Conservation (phyloP, 208 protist genomes). For the Porcisia hertigi region DNA sequence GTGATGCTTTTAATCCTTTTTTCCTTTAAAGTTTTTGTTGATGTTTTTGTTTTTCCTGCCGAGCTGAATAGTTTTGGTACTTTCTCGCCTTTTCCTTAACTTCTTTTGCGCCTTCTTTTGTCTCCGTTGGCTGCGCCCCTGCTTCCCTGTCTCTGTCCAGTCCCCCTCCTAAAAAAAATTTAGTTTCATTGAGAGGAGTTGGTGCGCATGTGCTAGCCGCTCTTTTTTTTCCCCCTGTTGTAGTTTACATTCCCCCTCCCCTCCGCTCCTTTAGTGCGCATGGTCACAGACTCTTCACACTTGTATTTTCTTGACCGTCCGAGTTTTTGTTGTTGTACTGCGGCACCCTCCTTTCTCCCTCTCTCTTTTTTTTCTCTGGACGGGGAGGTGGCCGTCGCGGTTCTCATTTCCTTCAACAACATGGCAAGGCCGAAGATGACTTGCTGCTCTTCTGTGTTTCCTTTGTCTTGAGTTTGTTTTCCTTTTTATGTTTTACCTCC, state of each 20-base stretch:
- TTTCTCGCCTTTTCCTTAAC: not conserved
- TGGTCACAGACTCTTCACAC: too few species aligned
- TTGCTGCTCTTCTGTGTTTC: constrained; percentile 1
- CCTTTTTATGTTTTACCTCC: constrained; percentile 1
- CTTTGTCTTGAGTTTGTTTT: constrained; percentile 9
- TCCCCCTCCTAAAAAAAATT: not conserved
- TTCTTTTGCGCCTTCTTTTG: too few species aligned
- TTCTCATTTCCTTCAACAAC: too few species aligned
- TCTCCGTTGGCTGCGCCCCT: not conserved
- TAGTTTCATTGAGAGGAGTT: too few species aligned
- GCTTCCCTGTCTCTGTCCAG: not conserved
- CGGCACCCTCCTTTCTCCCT: not conserved
- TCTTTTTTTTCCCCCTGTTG: too few species aligned
- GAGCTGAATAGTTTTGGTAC: not conserved
- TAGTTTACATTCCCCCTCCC: too few species aligned
- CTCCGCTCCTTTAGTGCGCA: too few species aligned
- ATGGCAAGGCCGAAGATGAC: too few species aligned
- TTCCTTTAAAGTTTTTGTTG: not conserved
- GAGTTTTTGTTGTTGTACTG: too few species aligned
- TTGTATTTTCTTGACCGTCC: too few species aligned
- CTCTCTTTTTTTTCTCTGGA: constrained; percentile 9
- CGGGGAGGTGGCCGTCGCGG: too few species aligned
- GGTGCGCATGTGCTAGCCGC: too few species aligned
- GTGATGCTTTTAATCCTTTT: not conserved
- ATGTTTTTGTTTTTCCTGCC: not conserved